Evolutionary conservation across 352 stramenopile species (phyloP), one percentile per base, ranked within the genome.

Genomic region (Phytophthora aleatoria): DNA sequence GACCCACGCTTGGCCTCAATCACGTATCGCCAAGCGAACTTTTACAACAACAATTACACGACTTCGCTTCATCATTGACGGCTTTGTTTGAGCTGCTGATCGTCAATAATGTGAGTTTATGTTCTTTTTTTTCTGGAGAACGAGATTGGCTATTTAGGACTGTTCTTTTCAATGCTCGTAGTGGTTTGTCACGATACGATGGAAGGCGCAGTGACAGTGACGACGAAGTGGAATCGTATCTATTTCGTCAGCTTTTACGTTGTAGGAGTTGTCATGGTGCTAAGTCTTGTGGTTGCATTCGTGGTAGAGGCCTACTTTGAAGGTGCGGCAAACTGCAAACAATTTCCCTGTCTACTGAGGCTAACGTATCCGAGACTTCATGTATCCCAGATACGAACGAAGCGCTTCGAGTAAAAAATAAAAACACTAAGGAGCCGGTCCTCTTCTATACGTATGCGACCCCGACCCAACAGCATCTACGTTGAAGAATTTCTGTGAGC

Each of bases 161-260:
- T 43, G 11, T 9, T 5, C 7, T 41, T 41, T 41, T 41, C 12
- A 20, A 20, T 44, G 38, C 38, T 24, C 8, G 15, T 16, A 45
- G 39, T 45, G 39, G 39, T 45, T 45, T 45, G 39, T 45, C 39
- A 45, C 39, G n/a, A 45, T 45, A 45, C 39, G n/a, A 45, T 45
- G 39, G 39, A 45, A 45, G 39, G 39, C n/a, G 39, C 39, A 45
- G 39, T 45, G n/a, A 16, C 39, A 20, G 39, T 45, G 39, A 45
- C 39, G 5, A 45, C 39, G n/a, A 45, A 45, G 39, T 45, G 39
- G 39, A 45, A n/a, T 45, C 39, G 39, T 45, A 45, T 45, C 39
- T 45, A 45, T 20, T 45, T 45, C 39, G 7, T 45, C 39, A 45
- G 39, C 39, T 45, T 45, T 8, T 45, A 45, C 39, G 39, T 45